Percentiles rank a stretch among this genome's conserved stretches.
phyloP scores from a whole-genome alignment of 2,329 filamentous ascomycete species.

The Talaromyces sp. region DNA sequence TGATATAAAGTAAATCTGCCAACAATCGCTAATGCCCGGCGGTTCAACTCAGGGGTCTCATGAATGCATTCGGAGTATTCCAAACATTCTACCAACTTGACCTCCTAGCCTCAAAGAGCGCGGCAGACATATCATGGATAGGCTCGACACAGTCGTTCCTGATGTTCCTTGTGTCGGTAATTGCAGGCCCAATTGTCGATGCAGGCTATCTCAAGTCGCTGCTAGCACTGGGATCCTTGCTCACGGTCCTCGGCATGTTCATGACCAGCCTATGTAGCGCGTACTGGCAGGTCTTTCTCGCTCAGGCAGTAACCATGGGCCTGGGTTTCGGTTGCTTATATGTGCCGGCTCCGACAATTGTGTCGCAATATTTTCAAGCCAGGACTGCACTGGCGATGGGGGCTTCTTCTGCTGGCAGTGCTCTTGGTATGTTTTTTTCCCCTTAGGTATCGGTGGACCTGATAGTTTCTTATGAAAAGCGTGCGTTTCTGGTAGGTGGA shows the following conservation, averaged over 20 bases:
- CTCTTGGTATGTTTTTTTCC: slow-evolving; percentile 21
- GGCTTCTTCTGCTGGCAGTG: slow-evolving; percentile 24
- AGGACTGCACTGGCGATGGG: slow-evolving; percentile 29
- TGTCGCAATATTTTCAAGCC: slow-evolving; percentile 25
- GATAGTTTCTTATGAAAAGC: neutral
- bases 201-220: slow-evolving; percentile 35
- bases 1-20: neutral
- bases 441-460: neutral
- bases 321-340: slow-evolving; percentile 37
- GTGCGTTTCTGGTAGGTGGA: slow-evolving; percentile 39
- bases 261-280: slow-evolving; percentile 39
- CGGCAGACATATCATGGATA: slow-evolving; percentile 43
- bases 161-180: slow-evolving; percentile 40
- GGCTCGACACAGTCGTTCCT: slow-evolving; percentile 43
- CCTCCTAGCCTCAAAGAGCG: slow-evolving; percentile 24
- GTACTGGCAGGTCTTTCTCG: slow-evolving; percentile 49
- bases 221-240: slow-evolving; percentile 25
- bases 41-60: slow-evolving; percentile 18
- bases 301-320: slow-evolving; percentile 41
- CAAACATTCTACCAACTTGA: slow-evolving; percentile 40
- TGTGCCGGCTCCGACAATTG: slow-evolving; percentile 26
- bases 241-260: slow-evolving; percentile 42
- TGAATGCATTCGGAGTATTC: slow-evolving; percentile 40
- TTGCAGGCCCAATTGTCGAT: slow-evolving; percentile 39
- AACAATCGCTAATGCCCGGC: neutral